A percentile compares a stretch with the other conserved stretches of the same genome.
Conservation (phyloP, 1,284 basidiomycete species). For the Cryptococcus sp. region DNA sequence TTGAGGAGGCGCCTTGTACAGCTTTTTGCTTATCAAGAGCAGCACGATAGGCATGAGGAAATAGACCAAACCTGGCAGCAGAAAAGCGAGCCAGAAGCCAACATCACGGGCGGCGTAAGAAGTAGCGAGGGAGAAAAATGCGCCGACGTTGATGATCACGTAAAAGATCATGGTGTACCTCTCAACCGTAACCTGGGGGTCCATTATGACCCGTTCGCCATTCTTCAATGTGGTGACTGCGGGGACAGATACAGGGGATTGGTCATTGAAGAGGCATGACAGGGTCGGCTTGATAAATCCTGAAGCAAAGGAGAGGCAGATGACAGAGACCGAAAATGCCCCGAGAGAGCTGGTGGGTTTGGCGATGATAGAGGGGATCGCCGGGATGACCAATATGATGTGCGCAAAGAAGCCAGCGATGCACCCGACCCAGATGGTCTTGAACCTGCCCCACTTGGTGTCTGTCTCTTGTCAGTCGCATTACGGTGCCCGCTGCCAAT, state of each 20-base stretch:
- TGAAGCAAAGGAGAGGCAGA: slow-evolving; percentile 38
- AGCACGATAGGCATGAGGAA: slow-evolving; percentile 38
- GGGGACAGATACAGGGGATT: slow-evolving; percentile 37
- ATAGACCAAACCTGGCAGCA: slow-evolving; percentile 56
- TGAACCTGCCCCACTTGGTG: slow-evolving; percentile 69
- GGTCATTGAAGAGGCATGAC: slow-evolving; percentile 46
- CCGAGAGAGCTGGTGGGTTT: slow-evolving; percentile 19
- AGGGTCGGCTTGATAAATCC: slow-evolving; percentile 42
- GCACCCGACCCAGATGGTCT: slow-evolving; percentile 61
- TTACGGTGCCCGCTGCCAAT: not conserved
- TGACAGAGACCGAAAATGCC: slow-evolving; percentile 40
- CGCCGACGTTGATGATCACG: slow-evolving; percentile 47
- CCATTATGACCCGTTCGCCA: slow-evolving; percentile 47
- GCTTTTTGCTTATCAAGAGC: slow-evolving; percentile 45
- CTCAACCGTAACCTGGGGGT: slow-evolving; percentile 45
- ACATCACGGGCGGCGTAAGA: slow-evolving; percentile 44
- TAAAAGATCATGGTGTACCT: slow-evolving; percentile 40
- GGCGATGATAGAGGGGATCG: slow-evolving; percentile 36
- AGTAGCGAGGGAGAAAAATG: slow-evolving; percentile 46
- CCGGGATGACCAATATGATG: slow-evolving; percentile 22
- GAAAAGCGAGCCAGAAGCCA: slow-evolving; percentile 55
- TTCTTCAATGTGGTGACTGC: slow-evolving; percentile 28
- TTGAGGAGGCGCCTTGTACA: slow-evolving; percentile 53
- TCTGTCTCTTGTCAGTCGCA: slow-evolving; percentile 48
- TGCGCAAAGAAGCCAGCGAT: not conserved